phyloP scores from a whole-genome alignment of 352 stramenopile species.

The Phytophthora boehmeriae region DNA sequence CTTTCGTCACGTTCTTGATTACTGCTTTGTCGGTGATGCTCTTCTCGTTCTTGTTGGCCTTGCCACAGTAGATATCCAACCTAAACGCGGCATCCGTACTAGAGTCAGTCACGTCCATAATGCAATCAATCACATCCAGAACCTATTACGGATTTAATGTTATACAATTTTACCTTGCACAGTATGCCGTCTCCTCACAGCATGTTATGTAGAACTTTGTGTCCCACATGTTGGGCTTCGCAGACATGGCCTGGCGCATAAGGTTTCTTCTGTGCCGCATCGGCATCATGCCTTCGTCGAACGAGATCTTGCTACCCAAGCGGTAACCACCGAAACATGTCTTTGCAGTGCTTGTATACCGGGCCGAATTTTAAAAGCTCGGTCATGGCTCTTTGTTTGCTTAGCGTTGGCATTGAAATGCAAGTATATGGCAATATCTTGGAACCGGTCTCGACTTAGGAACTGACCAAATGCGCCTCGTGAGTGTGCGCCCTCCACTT shows the following conservation, averaged over 20 bases:
- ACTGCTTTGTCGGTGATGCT: neutral
- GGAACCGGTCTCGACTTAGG: conserved; percentile 1
- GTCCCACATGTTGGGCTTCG: conserved; percentile 14
- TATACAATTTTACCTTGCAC: conserved; percentile 7
- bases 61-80: conserved; percentile 3
- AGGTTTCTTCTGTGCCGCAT: neutral
- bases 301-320: neutral
- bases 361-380: conserved; percentile 7
- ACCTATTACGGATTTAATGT: neutral
- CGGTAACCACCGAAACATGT: conserved; percentile 7
- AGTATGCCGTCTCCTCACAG: conserved; percentile 7
- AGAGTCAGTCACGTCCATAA: neutral
- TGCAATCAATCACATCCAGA: neutral
- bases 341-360: conserved; percentile 1
- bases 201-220: conserved; percentile 28
- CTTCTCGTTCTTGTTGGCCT: neutral
- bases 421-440: conserved; percentile 7
- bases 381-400: neutral
- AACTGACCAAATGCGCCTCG: conserved; percentile 8
- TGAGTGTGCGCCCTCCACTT: conserved; percentile 3
- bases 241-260: conserved; percentile 9
- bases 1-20: conserved; percentile 5
- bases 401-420: conserved; percentile 13
- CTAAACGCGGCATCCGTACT: neutral
- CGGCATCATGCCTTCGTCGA: conserved; percentile 19